Conservation (phyloP, 2,329 filamentous ascomycete species). For the Chrysoporthe puriensis region DNA sequence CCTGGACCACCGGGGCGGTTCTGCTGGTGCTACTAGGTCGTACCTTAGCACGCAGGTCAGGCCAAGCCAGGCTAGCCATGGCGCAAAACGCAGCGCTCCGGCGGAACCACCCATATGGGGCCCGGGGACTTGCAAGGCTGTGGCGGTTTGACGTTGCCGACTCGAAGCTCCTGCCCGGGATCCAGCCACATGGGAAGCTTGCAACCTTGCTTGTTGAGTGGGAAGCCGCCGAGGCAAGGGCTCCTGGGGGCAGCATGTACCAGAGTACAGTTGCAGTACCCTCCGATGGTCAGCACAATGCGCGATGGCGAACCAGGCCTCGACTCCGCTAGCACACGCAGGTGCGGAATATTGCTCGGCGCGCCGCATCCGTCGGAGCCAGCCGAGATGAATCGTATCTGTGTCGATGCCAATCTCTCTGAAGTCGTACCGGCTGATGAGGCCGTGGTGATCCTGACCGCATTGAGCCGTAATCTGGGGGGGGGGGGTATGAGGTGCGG, state of each 20-base stretch:
- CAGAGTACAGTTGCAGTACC: neutral
- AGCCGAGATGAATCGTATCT: conserved; percentile 21
- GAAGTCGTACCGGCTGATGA: conserved; percentile 1
- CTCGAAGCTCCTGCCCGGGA: conserved; percentile 17
- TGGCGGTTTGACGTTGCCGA: conserved; percentile 20
- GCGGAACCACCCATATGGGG: conserved; percentile 21
- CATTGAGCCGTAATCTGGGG: neutral
- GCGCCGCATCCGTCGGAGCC: conserved; percentile 21
- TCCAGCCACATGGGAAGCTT: conserved; percentile 18
- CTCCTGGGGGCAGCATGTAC: neutral
- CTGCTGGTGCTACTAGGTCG: neutral
- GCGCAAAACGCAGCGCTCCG: conserved; percentile 28
- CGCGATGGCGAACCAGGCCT: neutral
- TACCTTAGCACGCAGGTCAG: neutral
- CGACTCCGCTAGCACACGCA: neutral
- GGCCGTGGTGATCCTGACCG: conserved; percentile 20
- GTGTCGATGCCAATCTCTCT: conserved; percentile 7
- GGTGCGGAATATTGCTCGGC: conserved; percentile 10
- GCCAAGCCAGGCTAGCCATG: conserved; percentile 24
- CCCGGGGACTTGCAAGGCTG: conserved; percentile 9
- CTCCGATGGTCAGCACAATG: neutral
- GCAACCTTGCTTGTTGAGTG: neutral
- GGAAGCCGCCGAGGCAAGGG: neutral
- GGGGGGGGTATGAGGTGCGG: conserved; percentile 4
- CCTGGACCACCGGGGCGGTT: neutral